Evolutionary conservation across 345 rosid species (phyloP), one percentile per base, ranked within the genome.

Genomic region (rapeseed (Brassica napus)): DNA sequence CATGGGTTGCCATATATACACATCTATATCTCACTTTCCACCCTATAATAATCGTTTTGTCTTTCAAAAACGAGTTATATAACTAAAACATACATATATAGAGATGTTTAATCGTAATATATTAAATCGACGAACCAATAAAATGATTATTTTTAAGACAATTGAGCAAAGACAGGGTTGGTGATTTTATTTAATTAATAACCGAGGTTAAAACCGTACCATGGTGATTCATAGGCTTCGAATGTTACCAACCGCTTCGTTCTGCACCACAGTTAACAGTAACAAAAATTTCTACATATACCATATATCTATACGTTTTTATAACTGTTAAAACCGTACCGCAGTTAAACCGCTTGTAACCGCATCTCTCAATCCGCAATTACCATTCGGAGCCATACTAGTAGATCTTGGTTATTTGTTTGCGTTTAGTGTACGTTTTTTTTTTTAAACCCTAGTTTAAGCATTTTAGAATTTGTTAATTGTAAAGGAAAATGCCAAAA

Each of bases 1-100:
- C 71, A 80, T 80, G 83, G 75, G 79, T 69, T 69, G 52, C 75
- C 67, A 74, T 68, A 10, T 49, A 44, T 12, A 79, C 73, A 79
- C 54, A 67, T 58, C 61, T 67, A 10, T 54, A 58, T 23, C 28
- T 59, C 65, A n/a, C 73, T 47, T 73, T 68, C 42, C 69, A 65
- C 68, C 60, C 57, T 66, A 59, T 59, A 8, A 8, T 18, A 39
- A 11, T 76, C 59, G 39, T 47, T 21, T 23, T 54, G 37, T 52
- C 63, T 64, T 52, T 21, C 15, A 18, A 11, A 71, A 5, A 16
- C 42, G 16, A 28, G 8, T 28, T 28, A 28, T 62, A 62, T 61
- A 61, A 61, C 18, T 26, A 30, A 14, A 26, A 55, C 60, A 61
- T 26, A 60, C 15, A 30, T 62, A 28, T 30, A 26, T n/a, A 62